Evolutionary conservation across 345 rosid species (phyloP), one percentile per base, ranked within the genome.

Genomic region (Passiflora organensis): DNA sequence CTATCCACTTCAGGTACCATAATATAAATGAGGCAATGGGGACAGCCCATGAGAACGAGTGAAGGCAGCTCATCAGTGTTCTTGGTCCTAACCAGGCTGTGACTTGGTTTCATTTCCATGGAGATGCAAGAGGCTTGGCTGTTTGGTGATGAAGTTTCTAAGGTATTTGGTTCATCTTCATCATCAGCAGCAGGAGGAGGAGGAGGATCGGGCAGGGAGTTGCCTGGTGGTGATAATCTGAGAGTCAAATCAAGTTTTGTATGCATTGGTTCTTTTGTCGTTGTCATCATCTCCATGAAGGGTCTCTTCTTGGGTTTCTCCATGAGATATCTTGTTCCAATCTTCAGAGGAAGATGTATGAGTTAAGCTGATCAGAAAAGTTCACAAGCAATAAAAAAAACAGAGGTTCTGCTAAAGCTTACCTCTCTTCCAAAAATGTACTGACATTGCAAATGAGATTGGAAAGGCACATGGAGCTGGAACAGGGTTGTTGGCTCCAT

Each of bases 1-100:
- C 67, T 73, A 14, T 60, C 62, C 10, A 21, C 60, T 46, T 53
- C 63, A 5, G 73, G 43, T 38, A 69, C 78, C 78, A 77, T 72
- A 24, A 64, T 67, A 59, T 58, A 66, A 12, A 72, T 63, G 55
- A 56, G 11, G 67, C 81, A 77, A 32, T 17, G 44, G 0, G 24
- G 22, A 13, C 81, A 69, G 10, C 75, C 78, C 78, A 69, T 73
- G 57, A 57, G 14, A 49, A 77, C 43, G 52, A 66, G 18, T 0
- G 72, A 43, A 13, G 68, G 62, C 14, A 62, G 42, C 18, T 32
- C 22, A 6, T 23, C 22, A n/a, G 20, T 52, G 4, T 11, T 11
- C 13, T 34, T 51, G 8, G 6, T 22, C 2, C 2, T n/a, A 14
- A 22, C 51, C 6, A 6, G 0, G 25, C 43, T 28, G 12, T 5